Percentiles rank a stretch among this genome's conserved stretches.
phyloP scores from a whole-genome alignment of 768 basidiomycete species.

The Lentinula lateritia region DNA sequence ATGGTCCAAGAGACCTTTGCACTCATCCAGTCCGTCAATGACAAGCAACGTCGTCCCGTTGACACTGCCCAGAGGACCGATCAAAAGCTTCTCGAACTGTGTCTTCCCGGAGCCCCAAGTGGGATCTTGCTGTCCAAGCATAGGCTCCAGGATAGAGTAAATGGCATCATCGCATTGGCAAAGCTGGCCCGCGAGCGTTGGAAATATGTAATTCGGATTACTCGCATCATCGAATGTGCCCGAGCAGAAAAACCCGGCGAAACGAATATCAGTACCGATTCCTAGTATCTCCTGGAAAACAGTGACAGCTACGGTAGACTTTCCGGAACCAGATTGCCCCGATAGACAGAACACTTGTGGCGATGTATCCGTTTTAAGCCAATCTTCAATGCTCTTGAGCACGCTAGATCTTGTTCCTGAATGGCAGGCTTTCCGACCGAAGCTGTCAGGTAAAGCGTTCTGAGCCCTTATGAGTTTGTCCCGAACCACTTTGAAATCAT shows the following conservation, averaged over 20 bases:
- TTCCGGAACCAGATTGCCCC: background rate
- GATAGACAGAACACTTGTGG: background rate
- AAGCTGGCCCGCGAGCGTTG: slow-evolving; percentile 1
- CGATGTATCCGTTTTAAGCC: background rate
- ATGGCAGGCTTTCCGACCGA: background rate
- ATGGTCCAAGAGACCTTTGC: background rate
- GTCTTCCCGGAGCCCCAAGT: background rate
- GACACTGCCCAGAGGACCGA: background rate
- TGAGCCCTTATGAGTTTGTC: background rate
- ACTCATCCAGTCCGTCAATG: slow-evolving; percentile 6
- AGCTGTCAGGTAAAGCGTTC: background rate
- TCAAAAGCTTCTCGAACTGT: background rate
- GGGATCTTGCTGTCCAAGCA: background rate
- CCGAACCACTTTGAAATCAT: background rate
- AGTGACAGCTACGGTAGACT: background rate
- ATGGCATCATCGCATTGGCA: background rate
- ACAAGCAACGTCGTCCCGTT: background rate
- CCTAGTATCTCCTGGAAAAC: background rate
- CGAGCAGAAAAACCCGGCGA: slow-evolving; percentile 3
- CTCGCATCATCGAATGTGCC: background rate
- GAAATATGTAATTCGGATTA: background rate
- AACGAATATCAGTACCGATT: background rate
- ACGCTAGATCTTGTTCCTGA: background rate
- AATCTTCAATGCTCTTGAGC: background rate
- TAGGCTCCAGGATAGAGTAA: background rate